Conservation (phyloP, 108 stramenopile genomes). For the Tribonema minus region DNA sequence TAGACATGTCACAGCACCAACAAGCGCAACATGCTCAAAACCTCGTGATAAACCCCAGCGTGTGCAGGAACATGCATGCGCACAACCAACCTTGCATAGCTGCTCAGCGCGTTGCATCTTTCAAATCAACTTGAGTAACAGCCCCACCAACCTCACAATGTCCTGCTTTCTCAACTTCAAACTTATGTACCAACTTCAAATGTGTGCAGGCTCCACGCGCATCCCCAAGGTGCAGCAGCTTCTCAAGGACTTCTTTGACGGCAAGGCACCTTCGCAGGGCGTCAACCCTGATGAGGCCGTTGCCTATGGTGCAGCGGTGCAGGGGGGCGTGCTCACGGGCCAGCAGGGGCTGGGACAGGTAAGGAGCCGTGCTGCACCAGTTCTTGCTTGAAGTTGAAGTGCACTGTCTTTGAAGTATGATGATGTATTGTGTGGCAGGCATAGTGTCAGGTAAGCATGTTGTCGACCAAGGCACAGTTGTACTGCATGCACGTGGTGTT, state of each 20-base stretch:
- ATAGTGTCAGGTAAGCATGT: not conserved
- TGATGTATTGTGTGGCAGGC: too few relatives aligned
- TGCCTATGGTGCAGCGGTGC: constrained; percentile 89
- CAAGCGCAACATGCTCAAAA: too few relatives aligned
- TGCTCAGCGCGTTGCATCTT: too few relatives aligned
- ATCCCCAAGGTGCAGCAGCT: constrained; percentile 84
- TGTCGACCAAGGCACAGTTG: not conserved
- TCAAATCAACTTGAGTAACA: too few relatives aligned
- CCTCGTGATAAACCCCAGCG: too few relatives aligned
- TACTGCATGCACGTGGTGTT: constrained; percentile 2
- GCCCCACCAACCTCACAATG: too few relatives aligned
- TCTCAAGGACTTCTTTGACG: constrained; percentile 81
- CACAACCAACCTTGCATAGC: too few relatives aligned
- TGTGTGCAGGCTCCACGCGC: constrained; percentile 91
- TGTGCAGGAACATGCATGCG: too few relatives aligned
- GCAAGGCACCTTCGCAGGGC: constrained; percentile 77
- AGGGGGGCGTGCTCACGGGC: constrained; percentile 82
- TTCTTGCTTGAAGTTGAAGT: not conserved
- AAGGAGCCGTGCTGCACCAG: constrained; percentile 34
- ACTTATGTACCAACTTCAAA: too few relatives aligned
- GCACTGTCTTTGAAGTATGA: not conserved
- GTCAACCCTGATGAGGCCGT: constrained; percentile 99
- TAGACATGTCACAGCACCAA: too few relatives aligned
- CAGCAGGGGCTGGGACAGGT: constrained; percentile 65
- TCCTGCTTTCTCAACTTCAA: too few relatives aligned